Conservation (phyloP, 108 stramenopile genomes). For the Fistulifera solaris region DNA sequence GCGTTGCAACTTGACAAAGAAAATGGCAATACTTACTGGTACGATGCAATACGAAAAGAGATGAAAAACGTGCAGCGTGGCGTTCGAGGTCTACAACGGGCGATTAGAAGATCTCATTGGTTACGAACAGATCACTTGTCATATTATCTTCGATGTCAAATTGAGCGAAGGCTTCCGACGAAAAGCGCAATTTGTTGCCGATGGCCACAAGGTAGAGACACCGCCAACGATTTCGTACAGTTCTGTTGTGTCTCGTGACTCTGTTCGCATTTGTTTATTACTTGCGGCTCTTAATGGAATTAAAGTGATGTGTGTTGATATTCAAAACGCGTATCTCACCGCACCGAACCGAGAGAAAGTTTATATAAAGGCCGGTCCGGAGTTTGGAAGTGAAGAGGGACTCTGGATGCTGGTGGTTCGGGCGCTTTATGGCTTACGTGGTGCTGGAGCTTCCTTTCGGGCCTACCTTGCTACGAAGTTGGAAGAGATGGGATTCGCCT, state of each 20-base stretch:
- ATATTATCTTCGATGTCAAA: no score
- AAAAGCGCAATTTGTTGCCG: background rate
- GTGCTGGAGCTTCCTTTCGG: no score
- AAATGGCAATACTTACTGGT: conserved; percentile 23
- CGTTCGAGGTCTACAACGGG: background rate
- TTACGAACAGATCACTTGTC: conserved; percentile 6
- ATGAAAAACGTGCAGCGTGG: background rate
- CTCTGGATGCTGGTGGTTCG: no score
- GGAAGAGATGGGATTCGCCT: conserved; percentile 2
- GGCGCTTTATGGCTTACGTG: no score
- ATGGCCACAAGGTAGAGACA: background rate
- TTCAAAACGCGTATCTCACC: conserved; percentile 24
- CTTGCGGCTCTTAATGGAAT: conserved; percentile 24
- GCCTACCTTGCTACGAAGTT: background rate
- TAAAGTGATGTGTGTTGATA: conserved; percentile 11
- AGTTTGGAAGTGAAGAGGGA: conserved; percentile 24
- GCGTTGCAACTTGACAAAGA: conserved; percentile 30
- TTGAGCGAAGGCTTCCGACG: conserved; percentile 8
- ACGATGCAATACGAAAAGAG: conserved; percentile 23
- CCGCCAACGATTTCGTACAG: background rate
- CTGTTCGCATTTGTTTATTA: no score
- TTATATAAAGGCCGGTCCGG: conserved; percentile 16
- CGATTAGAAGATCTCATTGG: background rate
- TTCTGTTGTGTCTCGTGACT: conserved; percentile 21
- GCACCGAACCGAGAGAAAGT: conserved; percentile 21